These are phyloP conservation scores for Salix caprea DNA, from an alignment of 345 rosid genomes.

Conservation along the genomic window DNA sequence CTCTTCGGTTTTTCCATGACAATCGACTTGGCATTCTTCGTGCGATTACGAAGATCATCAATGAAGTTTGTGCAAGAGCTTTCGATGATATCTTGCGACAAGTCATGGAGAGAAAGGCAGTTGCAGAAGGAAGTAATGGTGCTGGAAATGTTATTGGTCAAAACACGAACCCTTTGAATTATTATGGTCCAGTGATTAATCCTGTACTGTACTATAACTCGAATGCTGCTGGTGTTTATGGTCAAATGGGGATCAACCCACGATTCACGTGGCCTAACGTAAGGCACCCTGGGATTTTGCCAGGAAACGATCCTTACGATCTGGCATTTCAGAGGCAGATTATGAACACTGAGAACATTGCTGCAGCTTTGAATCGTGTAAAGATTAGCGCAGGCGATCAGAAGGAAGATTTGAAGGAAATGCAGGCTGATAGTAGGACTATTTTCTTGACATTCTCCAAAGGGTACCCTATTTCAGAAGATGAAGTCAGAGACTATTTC, in stretches of 20 bases:
- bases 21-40: constrained; percentile 23
- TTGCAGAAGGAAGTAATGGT: background rate
- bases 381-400: background rate
- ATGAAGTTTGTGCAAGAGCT: constrained; percentile 43
- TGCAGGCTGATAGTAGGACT: constrained; percentile 42
- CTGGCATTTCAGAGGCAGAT: background rate
- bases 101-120: background rate
- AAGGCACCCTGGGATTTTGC: background rate
- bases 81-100: constrained; percentile 39
- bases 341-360: constrained; percentile 9
- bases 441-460: constrained; percentile 72
- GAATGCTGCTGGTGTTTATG: background rate
- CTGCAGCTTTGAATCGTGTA: constrained; percentile 1
- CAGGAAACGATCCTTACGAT: background rate
- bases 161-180: background rate
- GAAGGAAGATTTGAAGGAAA: background rate
- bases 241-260: background rate
- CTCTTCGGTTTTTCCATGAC: constrained; percentile 33
- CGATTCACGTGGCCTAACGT: background rate
- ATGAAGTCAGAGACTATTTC: constrained; percentile 53
- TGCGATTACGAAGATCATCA: constrained; percentile 26
- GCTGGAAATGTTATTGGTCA: background rate
- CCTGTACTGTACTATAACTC: background rate
- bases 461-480: constrained; percentile 58
- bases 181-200: background rate